Evolutionary conservation across 2,329 filamentous ascomycete genomes (phyloP).

Genomic region (Dactylellina cionopaga): DNA sequence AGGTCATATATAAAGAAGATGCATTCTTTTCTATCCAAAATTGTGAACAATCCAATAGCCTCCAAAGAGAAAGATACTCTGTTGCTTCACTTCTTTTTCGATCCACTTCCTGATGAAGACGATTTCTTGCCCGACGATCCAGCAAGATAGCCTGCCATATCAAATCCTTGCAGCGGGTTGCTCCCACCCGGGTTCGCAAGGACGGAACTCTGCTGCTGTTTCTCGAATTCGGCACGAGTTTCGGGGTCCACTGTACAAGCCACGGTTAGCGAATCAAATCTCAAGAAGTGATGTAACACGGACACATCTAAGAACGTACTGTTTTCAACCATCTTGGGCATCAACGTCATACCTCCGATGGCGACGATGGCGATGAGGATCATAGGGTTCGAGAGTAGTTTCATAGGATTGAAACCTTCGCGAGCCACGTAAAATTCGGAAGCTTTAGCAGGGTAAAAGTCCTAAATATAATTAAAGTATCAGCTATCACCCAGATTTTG

Average conservation of each 20-base stretch:
- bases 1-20: no score
- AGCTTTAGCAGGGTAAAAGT: conserved; percentile 65
- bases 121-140: conserved; percentile 60
- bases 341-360: conserved; percentile 84
- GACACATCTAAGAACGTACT: conserved; percentile 70
- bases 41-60: neutral
- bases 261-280: conserved; percentile 52
- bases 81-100: conserved; percentile 27
- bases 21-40: conserved; percentile 4
- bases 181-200: conserved; percentile 57
- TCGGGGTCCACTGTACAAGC: conserved; percentile 88
- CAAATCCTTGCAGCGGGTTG: conserved; percentile 68
- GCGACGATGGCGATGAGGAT: conserved; percentile 89
- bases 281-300: neutral
- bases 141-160: conserved; percentile 72
- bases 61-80: neutral
- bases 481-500: no score
- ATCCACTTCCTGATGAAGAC: conserved; percentile 7
- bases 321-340: conserved; percentile 95
- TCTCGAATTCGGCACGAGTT: conserved; percentile 89
- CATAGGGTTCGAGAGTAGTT: conserved; percentile 76
- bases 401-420: conserved; percentile 57
- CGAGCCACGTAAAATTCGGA: conserved; percentile 78
- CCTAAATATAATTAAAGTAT: no score
- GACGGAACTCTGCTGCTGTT: conserved; percentile 78